Conservation (phyloP, 75 land plant species). For the Cupressus sempervirens region DNA sequence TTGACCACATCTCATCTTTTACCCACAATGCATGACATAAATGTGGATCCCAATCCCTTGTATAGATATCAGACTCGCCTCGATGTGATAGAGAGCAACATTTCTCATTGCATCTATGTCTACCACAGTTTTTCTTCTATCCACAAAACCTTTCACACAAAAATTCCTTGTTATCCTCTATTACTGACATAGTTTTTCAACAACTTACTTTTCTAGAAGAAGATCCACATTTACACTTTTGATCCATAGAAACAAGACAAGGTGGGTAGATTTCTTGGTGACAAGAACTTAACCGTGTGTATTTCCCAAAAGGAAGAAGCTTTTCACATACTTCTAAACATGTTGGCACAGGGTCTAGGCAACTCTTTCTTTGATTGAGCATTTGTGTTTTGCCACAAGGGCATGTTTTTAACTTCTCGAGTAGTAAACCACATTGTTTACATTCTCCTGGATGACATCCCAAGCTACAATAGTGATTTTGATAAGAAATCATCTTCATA, state of each 20-base stretch:
- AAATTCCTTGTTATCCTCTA: slow-evolving; percentile 28
- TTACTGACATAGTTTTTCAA: slow-evolving; percentile 23
- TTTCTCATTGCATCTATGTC: slow-evolving; percentile 75
- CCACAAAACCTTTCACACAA: slow-evolving; percentile 82
- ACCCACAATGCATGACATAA: slow-evolving; percentile 82
- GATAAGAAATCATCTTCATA: slow-evolving; percentile 59
- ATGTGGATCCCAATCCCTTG: slow-evolving; percentile 68
- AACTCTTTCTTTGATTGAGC: slow-evolving; percentile 50
- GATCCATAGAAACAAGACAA: slow-evolving; percentile 57
- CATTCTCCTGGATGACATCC: slow-evolving; percentile 91
- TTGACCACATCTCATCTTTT: slow-evolving; percentile 86
- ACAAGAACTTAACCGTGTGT: slow-evolving; percentile 53
- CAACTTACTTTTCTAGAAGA: slow-evolving; percentile 75
- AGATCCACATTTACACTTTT: slow-evolving; percentile 84
- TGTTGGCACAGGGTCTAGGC: slow-evolving; percentile 81
- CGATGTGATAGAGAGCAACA: slow-evolving; percentile 68
- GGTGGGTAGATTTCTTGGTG: slow-evolving; percentile 71
- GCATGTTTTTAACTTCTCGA: slow-evolving; percentile 64
- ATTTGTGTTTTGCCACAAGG: slow-evolving; percentile 78
- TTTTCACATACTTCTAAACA: slow-evolving; percentile 69
- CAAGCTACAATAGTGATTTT: slow-evolving; percentile 65
- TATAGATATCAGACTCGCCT: not conserved
- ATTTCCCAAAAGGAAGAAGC: slow-evolving; percentile 59
- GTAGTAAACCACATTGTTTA: slow-evolving; percentile 77
- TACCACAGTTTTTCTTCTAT: too few relatives aligned